Conservation (phyloP, 73 alveolate species). For the Paraurostyla sp. region DNA sequence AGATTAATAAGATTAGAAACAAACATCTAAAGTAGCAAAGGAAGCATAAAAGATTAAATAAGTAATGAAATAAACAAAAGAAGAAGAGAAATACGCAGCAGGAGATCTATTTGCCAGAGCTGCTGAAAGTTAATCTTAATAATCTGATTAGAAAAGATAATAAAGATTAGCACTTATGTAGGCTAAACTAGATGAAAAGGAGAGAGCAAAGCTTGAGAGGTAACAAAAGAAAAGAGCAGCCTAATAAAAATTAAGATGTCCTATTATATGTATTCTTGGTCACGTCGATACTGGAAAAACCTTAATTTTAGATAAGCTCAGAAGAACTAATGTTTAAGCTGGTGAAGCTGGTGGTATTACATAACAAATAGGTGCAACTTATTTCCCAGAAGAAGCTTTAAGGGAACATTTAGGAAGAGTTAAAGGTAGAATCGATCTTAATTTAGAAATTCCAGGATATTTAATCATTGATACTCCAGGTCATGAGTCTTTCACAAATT, state of each 20-base stretch:
- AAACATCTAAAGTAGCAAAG: constrained; percentile 48
- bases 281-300: constrained; percentile 99
- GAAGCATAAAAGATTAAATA: constrained; percentile 33
- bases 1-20: not conserved
- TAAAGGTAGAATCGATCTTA: constrained; percentile 80
- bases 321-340: constrained; percentile 98
- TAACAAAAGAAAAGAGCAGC: constrained; percentile 27
- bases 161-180: constrained; percentile 57
- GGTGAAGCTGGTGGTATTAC: constrained; percentile 99
- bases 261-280: constrained; percentile 97
- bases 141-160: not conserved
- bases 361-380: constrained; percentile 99
- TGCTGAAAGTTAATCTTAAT: not conserved
- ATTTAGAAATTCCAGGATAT: constrained; percentile 96
- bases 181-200: constrained; percentile 60
- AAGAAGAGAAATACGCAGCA: constrained; percentile 52
- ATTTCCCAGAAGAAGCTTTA: constrained; percentile 94
- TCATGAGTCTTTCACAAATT: constrained; percentile 99
- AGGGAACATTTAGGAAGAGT: constrained; percentile 78
- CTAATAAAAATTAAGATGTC: constrained; percentile 84
- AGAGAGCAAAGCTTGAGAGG: constrained; percentile 52
- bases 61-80: constrained; percentile 28
- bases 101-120: constrained; percentile 50
- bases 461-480: constrained; percentile 99
- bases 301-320: constrained; percentile 97